These are phyloP conservation scores for Wallacemonas sp. DNA, from an alignment of 208 protist species.

Conservation along the genomic window DNA sequence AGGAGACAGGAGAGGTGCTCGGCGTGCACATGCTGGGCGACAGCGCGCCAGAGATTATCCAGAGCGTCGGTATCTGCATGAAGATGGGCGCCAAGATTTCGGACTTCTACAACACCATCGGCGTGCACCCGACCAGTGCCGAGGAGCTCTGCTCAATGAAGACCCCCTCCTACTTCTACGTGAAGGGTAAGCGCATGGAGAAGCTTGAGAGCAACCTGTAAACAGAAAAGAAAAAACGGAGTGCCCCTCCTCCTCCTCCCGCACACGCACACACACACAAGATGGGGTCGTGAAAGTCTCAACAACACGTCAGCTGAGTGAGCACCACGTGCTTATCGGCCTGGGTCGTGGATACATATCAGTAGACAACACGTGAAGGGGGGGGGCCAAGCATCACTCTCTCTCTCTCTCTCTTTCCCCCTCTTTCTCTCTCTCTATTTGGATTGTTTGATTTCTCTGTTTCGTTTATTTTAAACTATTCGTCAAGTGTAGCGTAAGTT, in stretches of 20 bases:
- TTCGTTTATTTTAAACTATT: too few species aligned
- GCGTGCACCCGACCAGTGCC: slow-evolving; percentile 95
- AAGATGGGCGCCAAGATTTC: slow-evolving; percentile 92
- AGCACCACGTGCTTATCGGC: too few species aligned
- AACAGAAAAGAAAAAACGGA: too few species aligned
- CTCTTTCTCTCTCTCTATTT: slow-evolving; percentile 17
- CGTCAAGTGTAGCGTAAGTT: background rate
- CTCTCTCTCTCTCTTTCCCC: slow-evolving; percentile 15
- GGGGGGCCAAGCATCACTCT: too few species aligned
- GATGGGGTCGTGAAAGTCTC: too few species aligned
- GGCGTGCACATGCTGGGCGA: slow-evolving; percentile 91
- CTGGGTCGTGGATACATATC: too few species aligned
- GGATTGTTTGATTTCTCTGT: background rate
- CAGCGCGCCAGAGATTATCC: slow-evolving; percentile 88
- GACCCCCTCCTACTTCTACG: slow-evolving; percentile 81
- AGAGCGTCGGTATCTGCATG: slow-evolving; percentile 87
- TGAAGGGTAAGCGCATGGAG: slow-evolving; percentile 67
- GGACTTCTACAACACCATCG: slow-evolving; percentile 95
- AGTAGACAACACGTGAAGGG: too few species aligned
- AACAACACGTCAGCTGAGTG: too few species aligned
- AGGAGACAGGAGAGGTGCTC: slow-evolving; percentile 73
- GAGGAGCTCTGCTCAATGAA: slow-evolving; percentile 94
- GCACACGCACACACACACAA: too few species aligned
- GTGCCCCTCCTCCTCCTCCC: too few species aligned
- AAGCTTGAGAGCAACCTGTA: slow-evolving; percentile 73